Conservation (phyloP, 2,329 filamentous ascomycete genomes). For the Venturiaceae sp. region DNA sequence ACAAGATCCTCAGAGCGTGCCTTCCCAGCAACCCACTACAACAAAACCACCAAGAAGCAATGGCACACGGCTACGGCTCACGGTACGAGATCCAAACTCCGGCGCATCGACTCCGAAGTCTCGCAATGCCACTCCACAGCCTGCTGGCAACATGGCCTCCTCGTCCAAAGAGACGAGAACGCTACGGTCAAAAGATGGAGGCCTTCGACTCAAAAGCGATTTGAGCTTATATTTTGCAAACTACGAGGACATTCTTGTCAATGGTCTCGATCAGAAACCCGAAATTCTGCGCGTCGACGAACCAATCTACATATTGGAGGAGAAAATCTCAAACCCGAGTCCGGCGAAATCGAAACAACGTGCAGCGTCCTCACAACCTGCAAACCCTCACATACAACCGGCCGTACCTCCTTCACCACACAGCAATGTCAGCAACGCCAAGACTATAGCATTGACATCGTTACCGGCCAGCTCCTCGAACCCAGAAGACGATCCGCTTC, state of each 20-base stretch:
- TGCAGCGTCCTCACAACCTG: conserved; percentile 17
- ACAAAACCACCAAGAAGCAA: neutral
- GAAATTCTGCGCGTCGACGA: conserved; percentile 67
- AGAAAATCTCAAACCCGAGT: conserved; percentile 22
- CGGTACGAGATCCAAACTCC: neutral
- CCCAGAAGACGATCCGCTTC: conserved; percentile 41
- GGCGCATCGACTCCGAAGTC: neutral
- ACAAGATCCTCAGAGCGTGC: neutral
- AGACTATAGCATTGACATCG: neutral
- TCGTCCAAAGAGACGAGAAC: conserved; percentile 50
- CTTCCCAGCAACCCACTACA: neutral
- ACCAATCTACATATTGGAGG: conserved; percentile 60
- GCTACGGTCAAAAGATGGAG: conserved; percentile 74
- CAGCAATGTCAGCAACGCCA: neutral
- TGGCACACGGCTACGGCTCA: neutral
- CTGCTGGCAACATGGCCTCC: neutral
- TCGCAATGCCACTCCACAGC: neutral
- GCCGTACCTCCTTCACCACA: neutral
- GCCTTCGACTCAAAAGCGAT: conserved; percentile 81
- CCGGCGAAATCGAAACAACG: conserved; percentile 15
- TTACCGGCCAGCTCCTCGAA: neutral
- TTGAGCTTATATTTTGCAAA: conserved; percentile 84
- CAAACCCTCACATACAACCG: neutral
- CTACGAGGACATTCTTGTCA: conserved; percentile 88
- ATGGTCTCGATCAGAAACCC: conserved; percentile 65